Evolutionary conservation across 2,329 filamentous ascomycete species (phyloP), one percentile per base, ranked within the genome.

Genomic region (Fusarium domesticum): DNA sequence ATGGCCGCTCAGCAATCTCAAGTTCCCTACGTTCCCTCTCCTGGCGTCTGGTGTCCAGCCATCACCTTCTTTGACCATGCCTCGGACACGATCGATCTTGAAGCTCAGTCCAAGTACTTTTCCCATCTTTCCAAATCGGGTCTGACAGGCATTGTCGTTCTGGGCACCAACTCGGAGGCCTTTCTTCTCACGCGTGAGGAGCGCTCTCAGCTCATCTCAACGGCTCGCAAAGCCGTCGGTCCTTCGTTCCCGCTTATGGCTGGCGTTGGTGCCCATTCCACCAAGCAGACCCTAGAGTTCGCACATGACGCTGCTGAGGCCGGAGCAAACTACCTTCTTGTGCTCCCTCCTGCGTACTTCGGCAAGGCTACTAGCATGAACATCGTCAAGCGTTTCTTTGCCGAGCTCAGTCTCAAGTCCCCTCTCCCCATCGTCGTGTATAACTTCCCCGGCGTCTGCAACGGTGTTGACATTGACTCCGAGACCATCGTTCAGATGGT

Each of bases 221-320:
- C 76, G 10, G 83, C 83, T 64, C 81, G 90, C 45, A 85, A 89
- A 61, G 81, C 81, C 39, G 85, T 95, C 37, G 90, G 91, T 0
- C 87, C 89, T 0, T 84, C 92, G 66, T 96, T 92, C 66, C 90
- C 91, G 20, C 75, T 96, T 53, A 90, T 93, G 75, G 90, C 39
- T 70, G 83, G 83, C 25, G 78, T 81, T 6, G 75, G 80, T 15
- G 81, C 77, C 1, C 82, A 85, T 63, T 84, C 80, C 14, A 85
- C 80, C 3, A 74, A 74, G 50, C 82, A 86, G 64, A 78, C 79
- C 4, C 70, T 83, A 1, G 76, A 84, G 60, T 76, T 75, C 47
- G 73, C 82, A 42, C 57, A 62, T 19, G 83, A 85, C 57, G 83
- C 83, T 1, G 68, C 70, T 16, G 71, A 70, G 1, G 82, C 80